phyloP scores from a whole-genome alignment of 768 basidiomycete genomes.

The Tricholomella constricta region DNA sequence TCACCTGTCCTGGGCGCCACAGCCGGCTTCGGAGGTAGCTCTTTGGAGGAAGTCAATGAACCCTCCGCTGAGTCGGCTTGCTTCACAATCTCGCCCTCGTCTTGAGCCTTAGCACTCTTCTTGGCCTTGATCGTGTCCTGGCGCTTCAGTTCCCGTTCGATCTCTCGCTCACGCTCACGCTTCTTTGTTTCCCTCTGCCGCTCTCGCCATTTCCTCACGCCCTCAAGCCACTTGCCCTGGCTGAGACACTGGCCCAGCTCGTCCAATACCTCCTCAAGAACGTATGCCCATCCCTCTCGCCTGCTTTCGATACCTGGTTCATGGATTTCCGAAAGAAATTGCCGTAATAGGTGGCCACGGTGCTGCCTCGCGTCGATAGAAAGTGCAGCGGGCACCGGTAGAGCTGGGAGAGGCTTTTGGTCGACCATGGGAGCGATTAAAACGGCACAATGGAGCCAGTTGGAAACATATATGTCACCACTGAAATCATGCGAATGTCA shows the following conservation, averaged over 20 bases:
- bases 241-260: slow-evolving; percentile 42
- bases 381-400: slow-evolving; percentile 29
- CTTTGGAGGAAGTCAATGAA: slow-evolving; percentile 15
- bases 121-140: slow-evolving; percentile 3
- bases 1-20: slow-evolving; percentile 20
- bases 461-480: too few species aligned
- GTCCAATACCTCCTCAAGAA: slow-evolving; percentile 49
- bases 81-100: neutral
- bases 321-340: slow-evolving; percentile 40
- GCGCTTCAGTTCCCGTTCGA: slow-evolving; percentile 23
- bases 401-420: slow-evolving; percentile 39
- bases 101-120: slow-evolving; percentile 12
- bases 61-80: slow-evolving; percentile 12
- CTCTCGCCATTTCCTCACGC: slow-evolving; percentile 38
- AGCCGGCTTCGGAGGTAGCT: slow-evolving; percentile 27
- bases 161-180: slow-evolving; percentile 21
- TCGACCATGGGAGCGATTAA: slow-evolving; percentile 23
- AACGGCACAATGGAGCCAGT: neutral
- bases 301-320: slow-evolving; percentile 30
- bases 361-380: slow-evolving; percentile 43
- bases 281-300: slow-evolving; percentile 44
- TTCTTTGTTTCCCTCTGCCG: slow-evolving; percentile 19
- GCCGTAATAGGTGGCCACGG: slow-evolving; percentile 40
- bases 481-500: too few species aligned
- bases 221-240: slow-evolving; percentile 49